phyloP scores from a whole-genome alignment of 169 alveolate species.

The Cryptosporidium viatorum region DNA sequence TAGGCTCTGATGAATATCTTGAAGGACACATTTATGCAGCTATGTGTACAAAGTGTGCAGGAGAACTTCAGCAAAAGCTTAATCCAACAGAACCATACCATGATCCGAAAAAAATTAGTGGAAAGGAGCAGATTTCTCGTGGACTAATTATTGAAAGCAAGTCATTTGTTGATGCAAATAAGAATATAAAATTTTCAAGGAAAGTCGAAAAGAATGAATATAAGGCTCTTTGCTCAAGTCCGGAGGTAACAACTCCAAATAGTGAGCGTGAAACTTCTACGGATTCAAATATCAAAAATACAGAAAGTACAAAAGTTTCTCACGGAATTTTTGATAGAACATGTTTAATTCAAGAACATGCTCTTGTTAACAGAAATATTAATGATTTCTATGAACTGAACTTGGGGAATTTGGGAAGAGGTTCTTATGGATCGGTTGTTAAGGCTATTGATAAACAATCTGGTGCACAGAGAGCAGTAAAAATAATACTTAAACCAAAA shows the following conservation, averaged over 20 bases:
- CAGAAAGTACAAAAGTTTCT: not conserved
- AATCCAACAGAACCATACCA: constrained; percentile 61
- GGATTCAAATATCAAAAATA: not conserved
- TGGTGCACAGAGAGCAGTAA: constrained; percentile 88
- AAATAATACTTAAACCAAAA: constrained; percentile 86
- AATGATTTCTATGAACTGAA: constrained; percentile 86
- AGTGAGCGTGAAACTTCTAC: constrained; percentile 23
- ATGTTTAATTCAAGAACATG: constrained; percentile 67
- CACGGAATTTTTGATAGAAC: constrained; percentile 66
- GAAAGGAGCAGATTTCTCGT: constrained; percentile 57
- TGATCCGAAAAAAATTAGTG: constrained; percentile 60
- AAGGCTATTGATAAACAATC: constrained; percentile 88
- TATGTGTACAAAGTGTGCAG: constrained; percentile 76
- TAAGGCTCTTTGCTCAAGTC: constrained; percentile 46
- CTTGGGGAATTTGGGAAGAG: constrained; percentile 87
- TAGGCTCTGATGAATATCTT: constrained; percentile 9
- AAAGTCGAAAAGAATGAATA: not conserved
- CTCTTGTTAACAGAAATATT: constrained; percentile 76
- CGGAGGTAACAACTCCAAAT: constrained; percentile 55
- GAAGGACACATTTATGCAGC: constrained; percentile 65
- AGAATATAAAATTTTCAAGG: not conserved
- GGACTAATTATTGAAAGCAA: constrained; percentile 66
- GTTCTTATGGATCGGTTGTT: constrained; percentile 90
- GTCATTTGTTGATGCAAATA: constrained; percentile 73
- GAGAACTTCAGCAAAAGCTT: constrained; percentile 52